Conservation (phyloP, 78 protist genomes). For the Ministeria vibrans region DNA sequence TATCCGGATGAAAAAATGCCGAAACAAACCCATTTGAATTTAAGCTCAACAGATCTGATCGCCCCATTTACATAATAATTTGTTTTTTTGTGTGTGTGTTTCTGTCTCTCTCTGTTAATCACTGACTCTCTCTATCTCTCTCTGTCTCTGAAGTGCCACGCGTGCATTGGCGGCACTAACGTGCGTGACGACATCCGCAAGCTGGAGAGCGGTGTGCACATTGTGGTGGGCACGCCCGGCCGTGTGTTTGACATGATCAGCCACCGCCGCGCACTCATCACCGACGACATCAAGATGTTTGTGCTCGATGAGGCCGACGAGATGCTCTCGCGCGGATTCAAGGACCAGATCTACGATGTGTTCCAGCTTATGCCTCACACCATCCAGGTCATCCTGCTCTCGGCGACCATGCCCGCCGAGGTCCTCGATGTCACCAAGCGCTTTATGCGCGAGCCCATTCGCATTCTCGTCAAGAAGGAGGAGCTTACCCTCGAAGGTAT, state of each 20-base stretch:
- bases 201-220: constrained; percentile 85
- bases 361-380: constrained; percentile 82
- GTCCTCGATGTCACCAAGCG: constrained; percentile 90
- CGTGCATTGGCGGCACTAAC: constrained; percentile 96
- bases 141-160: constrained; percentile 67
- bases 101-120: no score
- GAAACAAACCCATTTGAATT: no score
- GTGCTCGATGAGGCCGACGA: constrained; percentile 99
- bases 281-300: constrained; percentile 66
- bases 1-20: no score
- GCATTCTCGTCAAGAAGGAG: constrained; percentile 96
- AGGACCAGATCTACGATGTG: constrained; percentile 97
- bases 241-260: constrained; percentile 97
- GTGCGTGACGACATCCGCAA: constrained; percentile 81
- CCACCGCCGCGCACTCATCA: constrained; percentile 74
- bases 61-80: no score
- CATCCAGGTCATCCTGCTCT: constrained; percentile 93
- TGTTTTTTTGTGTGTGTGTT: no score
- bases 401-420: constrained; percentile 97
- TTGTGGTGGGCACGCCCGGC: constrained; percentile 99
- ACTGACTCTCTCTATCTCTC: constrained; percentile 75
- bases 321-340: constrained; percentile 98
- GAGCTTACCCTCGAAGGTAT: constrained; percentile 99
- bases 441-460: constrained; percentile 96
- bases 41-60: no score